phyloP scores from a whole-genome alignment of 2,329 filamentous ascomycete species.

The Calonectria pauciramosa region DNA sequence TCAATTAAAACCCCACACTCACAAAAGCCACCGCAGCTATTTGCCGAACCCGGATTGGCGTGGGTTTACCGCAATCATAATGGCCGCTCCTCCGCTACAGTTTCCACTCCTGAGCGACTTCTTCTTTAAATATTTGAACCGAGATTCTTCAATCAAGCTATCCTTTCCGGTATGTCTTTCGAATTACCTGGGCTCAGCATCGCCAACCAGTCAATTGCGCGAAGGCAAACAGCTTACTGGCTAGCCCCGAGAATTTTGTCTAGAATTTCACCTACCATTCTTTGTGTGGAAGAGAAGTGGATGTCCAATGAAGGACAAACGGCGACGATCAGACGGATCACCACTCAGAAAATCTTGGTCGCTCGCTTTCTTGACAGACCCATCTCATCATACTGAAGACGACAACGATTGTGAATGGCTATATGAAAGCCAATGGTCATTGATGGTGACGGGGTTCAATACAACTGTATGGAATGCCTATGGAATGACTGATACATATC shows the following conservation, averaged over 20 bases:
- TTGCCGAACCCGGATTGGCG: neutral
- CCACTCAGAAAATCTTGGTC: neutral
- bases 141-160: neutral
- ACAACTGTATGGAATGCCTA: neutral
- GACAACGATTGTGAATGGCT: neutral
- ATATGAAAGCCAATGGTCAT: constrained; percentile 18
- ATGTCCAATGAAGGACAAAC: neutral
- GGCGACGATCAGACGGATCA: neutral
- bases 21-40: neutral
- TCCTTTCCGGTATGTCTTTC: neutral
- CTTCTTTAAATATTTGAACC: neutral
- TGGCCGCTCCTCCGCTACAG: neutral
- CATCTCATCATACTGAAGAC: neutral
- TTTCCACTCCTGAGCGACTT: neutral
- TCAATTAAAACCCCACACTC: neutral
- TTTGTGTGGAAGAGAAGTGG: neutral
- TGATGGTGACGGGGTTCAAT: neutral
- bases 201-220: neutral
- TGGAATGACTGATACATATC: constrained; percentile 9
- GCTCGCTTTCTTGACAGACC: neutral
- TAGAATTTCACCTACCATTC: neutral
- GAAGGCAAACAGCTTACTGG: neutral
- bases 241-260: neutral
- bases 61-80: neutral
- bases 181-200: neutral